Conservation (phyloP, 2,329 filamentous ascomycete species). For the Fusarium sp. region DNA sequence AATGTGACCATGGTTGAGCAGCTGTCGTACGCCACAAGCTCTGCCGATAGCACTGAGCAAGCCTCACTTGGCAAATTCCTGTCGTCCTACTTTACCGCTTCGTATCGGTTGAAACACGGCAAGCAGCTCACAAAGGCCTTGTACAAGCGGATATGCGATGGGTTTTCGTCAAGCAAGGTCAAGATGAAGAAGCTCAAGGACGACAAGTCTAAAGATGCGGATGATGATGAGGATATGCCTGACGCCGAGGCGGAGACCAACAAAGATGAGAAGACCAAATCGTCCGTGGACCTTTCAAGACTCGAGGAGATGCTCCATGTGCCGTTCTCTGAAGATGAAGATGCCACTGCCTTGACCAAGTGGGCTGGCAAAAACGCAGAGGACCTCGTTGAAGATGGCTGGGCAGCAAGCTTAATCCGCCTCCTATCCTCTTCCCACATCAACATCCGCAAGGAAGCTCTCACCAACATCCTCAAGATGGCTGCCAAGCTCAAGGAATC, state of each 20-base stretch:
- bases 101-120: conserved; percentile 63
- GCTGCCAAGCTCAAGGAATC: conserved; percentile 74
- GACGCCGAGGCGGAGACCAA: conserved; percentile 15
- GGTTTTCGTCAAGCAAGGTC: conserved; percentile 44
- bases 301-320: conserved; percentile 65
- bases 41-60: conserved; percentile 57
- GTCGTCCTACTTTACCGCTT: conserved; percentile 66
- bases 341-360: conserved; percentile 65
- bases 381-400: conserved; percentile 82
- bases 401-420: conserved; percentile 76
- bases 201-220: conserved; percentile 17
- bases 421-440: conserved; percentile 81
- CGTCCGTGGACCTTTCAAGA: conserved; percentile 53
- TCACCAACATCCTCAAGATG: conserved; percentile 76
- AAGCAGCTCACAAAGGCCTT: conserved; percentile 43
- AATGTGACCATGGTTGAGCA: conserved; percentile 81
- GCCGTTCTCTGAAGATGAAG: conserved; percentile 59
- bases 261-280: conserved; percentile 15
- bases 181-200: conserved; percentile 41
- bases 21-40: conserved; percentile 74
- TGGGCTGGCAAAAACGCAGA: conserved; percentile 85
- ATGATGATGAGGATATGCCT: conserved; percentile 35
- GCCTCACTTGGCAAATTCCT: conserved; percentile 68
- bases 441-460: conserved; percentile 83
- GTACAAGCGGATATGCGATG: conserved; percentile 48